phyloP scores from a whole-genome alignment of 306 rosid genomes.

The Dicorynia guianensis region DNA sequence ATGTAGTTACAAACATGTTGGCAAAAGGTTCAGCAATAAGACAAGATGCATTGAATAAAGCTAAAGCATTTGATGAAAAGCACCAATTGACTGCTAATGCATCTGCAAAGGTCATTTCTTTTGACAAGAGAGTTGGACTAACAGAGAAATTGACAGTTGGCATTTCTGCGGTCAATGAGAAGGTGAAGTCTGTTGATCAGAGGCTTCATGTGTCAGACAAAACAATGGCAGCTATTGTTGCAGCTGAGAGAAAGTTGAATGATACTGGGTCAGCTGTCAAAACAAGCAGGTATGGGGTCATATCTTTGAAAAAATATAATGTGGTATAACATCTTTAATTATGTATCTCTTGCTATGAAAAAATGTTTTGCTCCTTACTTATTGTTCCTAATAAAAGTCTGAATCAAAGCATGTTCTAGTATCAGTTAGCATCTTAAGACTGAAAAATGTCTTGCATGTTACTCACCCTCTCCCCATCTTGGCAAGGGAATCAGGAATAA shows the following conservation, averaged over 20 bases:
- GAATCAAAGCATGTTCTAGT: not conserved
- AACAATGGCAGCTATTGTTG: slow-evolving; percentile 91
- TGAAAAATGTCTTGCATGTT: not conserved
- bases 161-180: slow-evolving; percentile 83
- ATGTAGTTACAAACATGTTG: slow-evolving; percentile 72
- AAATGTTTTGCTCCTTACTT: not conserved
- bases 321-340: not conserved
- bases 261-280: slow-evolving; percentile 94
- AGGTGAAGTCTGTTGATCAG: slow-evolving; percentile 89
- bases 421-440: not conserved
- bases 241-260: slow-evolving; percentile 87
- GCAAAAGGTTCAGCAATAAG: slow-evolving; percentile 87
- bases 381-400: not conserved
- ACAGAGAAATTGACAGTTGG: slow-evolving; percentile 85
- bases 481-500: not conserved
- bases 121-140: slow-evolving; percentile 83
- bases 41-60: slow-evolving; percentile 89
- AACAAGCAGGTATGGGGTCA: slow-evolving; percentile 76
- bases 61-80: slow-evolving; percentile 97
- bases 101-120: slow-evolving; percentile 81
- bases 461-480: not conserved
- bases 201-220: slow-evolving; percentile 89
- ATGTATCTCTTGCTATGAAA: not conserved
- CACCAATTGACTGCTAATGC: slow-evolving; percentile 87
- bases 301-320: not conserved